A percentile compares a stretch with the other conserved stretches of the same genome.
phyloP scores from a whole-genome alignment of 495 filamentous ascomycete genomes.

The Xylaria flabelliformis region DNA sequence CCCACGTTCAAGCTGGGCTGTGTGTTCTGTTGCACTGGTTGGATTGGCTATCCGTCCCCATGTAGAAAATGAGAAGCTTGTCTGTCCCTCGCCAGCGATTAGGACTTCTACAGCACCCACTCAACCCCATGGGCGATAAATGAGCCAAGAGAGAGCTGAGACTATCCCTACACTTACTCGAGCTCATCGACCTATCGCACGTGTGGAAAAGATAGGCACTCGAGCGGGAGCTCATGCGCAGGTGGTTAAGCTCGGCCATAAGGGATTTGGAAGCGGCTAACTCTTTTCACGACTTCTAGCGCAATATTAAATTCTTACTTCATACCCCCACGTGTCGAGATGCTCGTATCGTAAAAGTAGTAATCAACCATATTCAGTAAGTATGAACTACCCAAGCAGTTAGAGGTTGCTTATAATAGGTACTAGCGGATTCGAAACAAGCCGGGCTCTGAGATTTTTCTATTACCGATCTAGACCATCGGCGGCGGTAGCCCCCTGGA shows the following conservation, averaged over 20 bases:
- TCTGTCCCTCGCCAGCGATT: neutral
- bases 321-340: neutral
- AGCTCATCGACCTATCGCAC: neutral
- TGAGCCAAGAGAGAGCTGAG: slow-evolving; percentile 4
- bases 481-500: neutral
- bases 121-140: neutral
- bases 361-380: slow-evolving; percentile 6
- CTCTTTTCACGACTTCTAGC: no score
- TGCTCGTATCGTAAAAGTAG: neutral
- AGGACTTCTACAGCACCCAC: neutral
- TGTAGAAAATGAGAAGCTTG: slow-evolving; percentile 13
- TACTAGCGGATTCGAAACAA: neutral
- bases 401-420: neutral
- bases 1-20: neutral
- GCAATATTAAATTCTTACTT: no score
- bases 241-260: neutral
- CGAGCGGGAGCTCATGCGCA: neutral
- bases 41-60: neutral
- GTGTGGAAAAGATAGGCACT: neutral
- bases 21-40: neutral
- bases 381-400: neutral
- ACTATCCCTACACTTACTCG: neutral
- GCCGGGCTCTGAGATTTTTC: neutral
- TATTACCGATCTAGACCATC: neutral
- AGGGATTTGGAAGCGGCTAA: neutral